These are phyloP conservation scores for Triticum timopheevii DNA, from an alignment of 176 grass and related monocot genomes.

Conservation along the genomic window DNA sequence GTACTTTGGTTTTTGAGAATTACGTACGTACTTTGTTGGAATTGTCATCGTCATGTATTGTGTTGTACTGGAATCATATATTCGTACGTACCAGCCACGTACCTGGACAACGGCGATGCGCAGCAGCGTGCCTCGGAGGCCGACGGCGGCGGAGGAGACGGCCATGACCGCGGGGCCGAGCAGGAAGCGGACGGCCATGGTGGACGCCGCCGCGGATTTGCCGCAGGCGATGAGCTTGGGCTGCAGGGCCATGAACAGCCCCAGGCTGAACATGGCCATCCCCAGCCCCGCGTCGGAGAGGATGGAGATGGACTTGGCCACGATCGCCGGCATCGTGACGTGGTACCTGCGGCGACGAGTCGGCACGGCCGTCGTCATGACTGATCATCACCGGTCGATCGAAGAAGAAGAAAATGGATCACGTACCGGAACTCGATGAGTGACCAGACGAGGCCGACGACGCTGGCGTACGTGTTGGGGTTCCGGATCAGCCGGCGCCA, in stretches of 20 bases:
- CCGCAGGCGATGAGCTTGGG: conserved; percentile 83
- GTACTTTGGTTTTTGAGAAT: no score
- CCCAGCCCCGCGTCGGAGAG: conserved; percentile 86
- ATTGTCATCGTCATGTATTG: not conserved
- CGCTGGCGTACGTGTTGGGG: conserved; percentile 91
- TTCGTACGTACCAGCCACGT: not conserved
- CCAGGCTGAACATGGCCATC: conserved; percentile 96
- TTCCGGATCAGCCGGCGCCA: conserved; percentile 91
- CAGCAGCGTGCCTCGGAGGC: conserved; percentile 57
- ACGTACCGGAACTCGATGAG: conserved; percentile 77
- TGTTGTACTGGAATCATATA: no score
- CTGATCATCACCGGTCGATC: not conserved
- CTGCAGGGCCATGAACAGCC: conserved; percentile 89
- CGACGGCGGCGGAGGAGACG: conserved; percentile 53
- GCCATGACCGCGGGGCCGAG: conserved; percentile 70
- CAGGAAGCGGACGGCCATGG: conserved; percentile 83
- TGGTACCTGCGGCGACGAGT: conserved; percentile 52
- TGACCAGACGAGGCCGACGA: conserved; percentile 84
- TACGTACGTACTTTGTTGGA: not conserved
- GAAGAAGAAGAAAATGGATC: not conserved
- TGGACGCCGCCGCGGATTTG: conserved; percentile 37
- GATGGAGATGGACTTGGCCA: conserved; percentile 82
- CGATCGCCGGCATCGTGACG: conserved; percentile 63
- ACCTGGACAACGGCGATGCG: conserved; percentile 95
- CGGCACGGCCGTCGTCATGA: not conserved